phyloP scores from a whole-genome alignment of 768 basidiomycete genomes.

The Russula olivacea region DNA sequence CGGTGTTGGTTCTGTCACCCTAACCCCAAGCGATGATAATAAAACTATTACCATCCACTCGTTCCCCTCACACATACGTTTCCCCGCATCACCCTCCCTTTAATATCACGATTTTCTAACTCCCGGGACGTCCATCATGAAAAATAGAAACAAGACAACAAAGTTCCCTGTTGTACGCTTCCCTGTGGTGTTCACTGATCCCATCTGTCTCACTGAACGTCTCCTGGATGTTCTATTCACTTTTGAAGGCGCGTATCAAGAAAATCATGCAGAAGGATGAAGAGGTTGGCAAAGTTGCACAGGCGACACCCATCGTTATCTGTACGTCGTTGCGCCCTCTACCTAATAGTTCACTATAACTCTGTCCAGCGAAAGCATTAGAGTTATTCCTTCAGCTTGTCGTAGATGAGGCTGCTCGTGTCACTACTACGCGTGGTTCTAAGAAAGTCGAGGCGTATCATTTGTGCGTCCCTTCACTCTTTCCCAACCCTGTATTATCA shows the following conservation, averaged over 20 bases:
- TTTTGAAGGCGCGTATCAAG: slow-evolving; percentile 85
- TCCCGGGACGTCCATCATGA: slow-evolving; percentile 42
- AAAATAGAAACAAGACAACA: slow-evolving; percentile 87
- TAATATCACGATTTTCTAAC: not conserved
- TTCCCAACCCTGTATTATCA: not conserved
- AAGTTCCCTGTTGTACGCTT: slow-evolving; percentile 82
- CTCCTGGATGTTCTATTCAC: not conserved
- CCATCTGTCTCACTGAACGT: not conserved
- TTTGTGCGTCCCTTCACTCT: slow-evolving; percentile 51
- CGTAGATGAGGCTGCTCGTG: slow-evolving; percentile 74
- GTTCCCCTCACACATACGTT: not conserved
- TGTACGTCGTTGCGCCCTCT: slow-evolving; percentile 50
- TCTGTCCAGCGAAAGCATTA: slow-evolving; percentile 74
- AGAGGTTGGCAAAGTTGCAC: slow-evolving; percentile 96
- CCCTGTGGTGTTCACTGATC: not conserved
- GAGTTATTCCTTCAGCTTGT: slow-evolving; percentile 87
- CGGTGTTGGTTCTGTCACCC: not conserved
- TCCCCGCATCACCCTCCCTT: not conserved
- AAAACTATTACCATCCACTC: not conserved
- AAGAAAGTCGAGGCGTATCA: slow-evolving; percentile 93
- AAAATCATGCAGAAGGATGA: slow-evolving; percentile 99
- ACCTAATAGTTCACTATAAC: not conserved
- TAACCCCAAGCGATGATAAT: not conserved
- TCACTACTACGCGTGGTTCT: slow-evolving; percentile 69
- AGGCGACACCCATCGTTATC: slow-evolving; percentile 93